Percentiles rank a stretch among this genome's conserved stretches.
Conservation (phyloP, 148 eudicot genomes). For the Chenopodium formosanum region DNA sequence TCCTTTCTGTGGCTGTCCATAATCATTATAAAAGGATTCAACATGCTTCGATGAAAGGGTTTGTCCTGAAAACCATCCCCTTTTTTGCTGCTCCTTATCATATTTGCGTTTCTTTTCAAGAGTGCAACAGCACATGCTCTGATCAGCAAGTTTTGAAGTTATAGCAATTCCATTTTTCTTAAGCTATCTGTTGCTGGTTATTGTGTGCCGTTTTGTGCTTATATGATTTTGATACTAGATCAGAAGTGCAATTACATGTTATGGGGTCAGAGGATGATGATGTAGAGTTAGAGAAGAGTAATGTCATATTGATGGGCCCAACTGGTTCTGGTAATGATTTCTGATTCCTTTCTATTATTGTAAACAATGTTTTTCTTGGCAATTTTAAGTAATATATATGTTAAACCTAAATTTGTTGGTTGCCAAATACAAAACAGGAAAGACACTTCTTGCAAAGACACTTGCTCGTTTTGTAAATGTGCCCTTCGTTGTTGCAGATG, state of each 20-base stretch:
- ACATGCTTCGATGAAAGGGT: conserved; percentile 65
- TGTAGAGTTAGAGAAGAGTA: conserved; percentile 89
- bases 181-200: conserved; percentile 13
- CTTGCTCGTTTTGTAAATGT: conserved; percentile 92
- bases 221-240: conserved; percentile 45
- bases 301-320: conserved; percentile 90
- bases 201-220: conserved; percentile 7
- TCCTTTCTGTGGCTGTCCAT: conserved; percentile 88
- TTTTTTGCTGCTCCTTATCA: neutral
- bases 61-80: conserved; percentile 28
- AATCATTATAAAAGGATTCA: conserved; percentile 90
- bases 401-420: neutral
- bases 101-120: neutral
- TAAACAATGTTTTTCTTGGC: neutral
- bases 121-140: neutral
- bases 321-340: conserved; percentile 75
- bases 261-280: conserved; percentile 49
- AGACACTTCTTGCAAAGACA: conserved; percentile 92
- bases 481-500: conserved; percentile 93
- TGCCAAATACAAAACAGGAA: conserved; percentile 52
- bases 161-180: neutral
- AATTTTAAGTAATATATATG: neutral
- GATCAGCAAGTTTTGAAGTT: neutral
- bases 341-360: neutral
- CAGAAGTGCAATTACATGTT: conserved; percentile 53